A percentile compares a stretch with the other conserved stretches of the same genome.
phyloP scores from a whole-genome alignment of 257 asterid genomes.

The Solanum lignicaule region DNA sequence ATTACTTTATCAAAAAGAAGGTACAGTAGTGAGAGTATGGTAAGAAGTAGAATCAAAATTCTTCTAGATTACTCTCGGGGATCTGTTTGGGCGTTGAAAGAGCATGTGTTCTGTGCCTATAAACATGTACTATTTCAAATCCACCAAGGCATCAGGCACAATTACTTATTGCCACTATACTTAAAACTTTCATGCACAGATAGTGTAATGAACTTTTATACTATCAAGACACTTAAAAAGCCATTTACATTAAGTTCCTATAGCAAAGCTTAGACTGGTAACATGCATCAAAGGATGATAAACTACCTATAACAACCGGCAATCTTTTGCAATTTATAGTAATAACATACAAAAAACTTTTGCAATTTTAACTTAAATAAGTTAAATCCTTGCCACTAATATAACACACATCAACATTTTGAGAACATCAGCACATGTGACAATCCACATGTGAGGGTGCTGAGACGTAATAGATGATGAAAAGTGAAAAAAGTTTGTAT shows the following conservation, averaged over 20 bases:
- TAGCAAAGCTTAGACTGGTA: not conserved
- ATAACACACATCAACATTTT: not conserved
- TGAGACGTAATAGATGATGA: not conserved
- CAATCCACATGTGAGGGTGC: not conserved
- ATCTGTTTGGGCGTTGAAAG: not conserved
- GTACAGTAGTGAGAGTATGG: not conserved
- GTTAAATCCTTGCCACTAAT: not conserved
- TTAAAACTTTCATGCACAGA: not conserved
- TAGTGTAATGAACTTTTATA: not conserved
- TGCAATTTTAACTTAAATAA: not conserved
- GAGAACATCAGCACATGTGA: not conserved
- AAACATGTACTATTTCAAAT: not conserved
- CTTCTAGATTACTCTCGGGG: not conserved
- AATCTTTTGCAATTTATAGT: not conserved
- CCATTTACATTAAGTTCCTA: not conserved
- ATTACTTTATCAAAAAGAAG: too few species aligned
- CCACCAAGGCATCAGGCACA: not conserved
- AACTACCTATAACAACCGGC: not conserved
- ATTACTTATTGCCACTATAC: not conserved
- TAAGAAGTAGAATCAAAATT: not conserved
- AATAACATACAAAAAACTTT: not conserved
- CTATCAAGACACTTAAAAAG: not conserved
- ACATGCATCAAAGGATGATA: not conserved
- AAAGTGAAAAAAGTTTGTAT: not conserved
- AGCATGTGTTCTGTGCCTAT: not conserved